Base-by-base conservation (phyloP, 345 rosid species). In the Isatis tinctoria region DNA sequence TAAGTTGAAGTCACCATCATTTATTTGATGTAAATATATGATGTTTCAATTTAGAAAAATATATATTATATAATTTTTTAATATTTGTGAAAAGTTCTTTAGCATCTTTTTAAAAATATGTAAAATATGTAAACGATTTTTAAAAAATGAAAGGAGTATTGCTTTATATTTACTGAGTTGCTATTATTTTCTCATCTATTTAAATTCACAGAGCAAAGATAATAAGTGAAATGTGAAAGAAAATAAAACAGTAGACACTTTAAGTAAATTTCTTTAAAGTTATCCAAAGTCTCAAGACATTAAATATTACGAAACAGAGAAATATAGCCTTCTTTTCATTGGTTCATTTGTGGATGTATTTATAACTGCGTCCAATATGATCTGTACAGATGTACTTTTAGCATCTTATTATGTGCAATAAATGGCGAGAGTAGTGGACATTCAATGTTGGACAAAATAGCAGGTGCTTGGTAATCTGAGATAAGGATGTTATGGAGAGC, bases 331-430 rank as follows among this genome's bases (percentile, higher is more conserved):
- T 24, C 1, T 72, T 65, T 56, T 11, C 59, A 16, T n/a, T 44
- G 59, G 58, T 44, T 56, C 43, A 54, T 40, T 8, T 74, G 65
- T 65, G 66, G 30, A 35, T 74, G 60, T 73, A 24, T 43, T 73
- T 43, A 41, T 53, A 20, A 30, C 5, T 3, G 37, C 41, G 47
- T 63, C 27, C 18, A 40, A 22, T 40, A 62, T 17, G 47, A 41
- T 51, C 2, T 10, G 41, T 61, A 51, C 54, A 63, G 28, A 13
- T 43, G 48, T 33, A 43, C 48, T 22, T 74, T 36, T n/a, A 27
- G 53, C 73, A 74, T 27, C 59, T 74, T 74, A 74, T 13, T 3
- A 58, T 58, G 52, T 9, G 67, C 60, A 74, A 1, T 66, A 58
- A 66, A 74, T 66, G 52, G 57, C 10, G 20, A n/a, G 45, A 30